phyloP scores from a whole-genome alignment of 257 asterid genomes.

The Solanum medicagineum region DNA sequence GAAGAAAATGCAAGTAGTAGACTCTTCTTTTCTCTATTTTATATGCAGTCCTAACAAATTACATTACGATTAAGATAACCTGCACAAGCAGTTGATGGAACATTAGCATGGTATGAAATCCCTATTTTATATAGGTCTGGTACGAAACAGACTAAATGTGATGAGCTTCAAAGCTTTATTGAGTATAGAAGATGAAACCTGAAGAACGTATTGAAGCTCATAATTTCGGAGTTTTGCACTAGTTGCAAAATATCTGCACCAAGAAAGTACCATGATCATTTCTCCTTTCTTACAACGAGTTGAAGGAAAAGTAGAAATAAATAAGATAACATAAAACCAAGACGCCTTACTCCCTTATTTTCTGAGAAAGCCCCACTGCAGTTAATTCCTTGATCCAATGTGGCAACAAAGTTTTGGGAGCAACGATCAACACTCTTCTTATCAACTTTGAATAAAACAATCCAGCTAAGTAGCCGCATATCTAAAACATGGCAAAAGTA shows the following conservation, averaged over 20 bases:
- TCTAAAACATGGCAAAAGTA: constrained; percentile 26
- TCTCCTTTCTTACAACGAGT: not conserved
- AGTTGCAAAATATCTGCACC: constrained; percentile 66
- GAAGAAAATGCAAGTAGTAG: not conserved
- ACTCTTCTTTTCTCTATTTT: not conserved
- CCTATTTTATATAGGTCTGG: not conserved
- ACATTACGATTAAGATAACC: not conserved
- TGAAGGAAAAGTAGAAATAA: not conserved
- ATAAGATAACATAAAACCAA: not conserved
- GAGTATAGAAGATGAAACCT: constrained; percentile 35
- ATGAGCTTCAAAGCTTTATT: not conserved
- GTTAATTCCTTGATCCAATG: constrained; percentile 86
- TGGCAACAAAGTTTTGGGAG: constrained; percentile 82
- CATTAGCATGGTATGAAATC: not conserved
- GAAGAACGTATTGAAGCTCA: constrained; percentile 84
- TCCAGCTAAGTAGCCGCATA: constrained; percentile 78
- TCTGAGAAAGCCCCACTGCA: constrained; percentile 67
- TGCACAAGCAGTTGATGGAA: not conserved
- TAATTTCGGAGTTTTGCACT: constrained; percentile 56
- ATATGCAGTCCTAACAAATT: not conserved
- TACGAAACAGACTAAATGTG: not conserved
- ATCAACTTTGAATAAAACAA: constrained; percentile 65
- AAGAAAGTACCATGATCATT: constrained; percentile 6
- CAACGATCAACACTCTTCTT: constrained; percentile 67
- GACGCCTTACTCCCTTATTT: constrained; percentile 65